phyloP scores from a whole-genome alignment of 345 rosid genomes.

The Chamaenerion angustifolium region DNA sequence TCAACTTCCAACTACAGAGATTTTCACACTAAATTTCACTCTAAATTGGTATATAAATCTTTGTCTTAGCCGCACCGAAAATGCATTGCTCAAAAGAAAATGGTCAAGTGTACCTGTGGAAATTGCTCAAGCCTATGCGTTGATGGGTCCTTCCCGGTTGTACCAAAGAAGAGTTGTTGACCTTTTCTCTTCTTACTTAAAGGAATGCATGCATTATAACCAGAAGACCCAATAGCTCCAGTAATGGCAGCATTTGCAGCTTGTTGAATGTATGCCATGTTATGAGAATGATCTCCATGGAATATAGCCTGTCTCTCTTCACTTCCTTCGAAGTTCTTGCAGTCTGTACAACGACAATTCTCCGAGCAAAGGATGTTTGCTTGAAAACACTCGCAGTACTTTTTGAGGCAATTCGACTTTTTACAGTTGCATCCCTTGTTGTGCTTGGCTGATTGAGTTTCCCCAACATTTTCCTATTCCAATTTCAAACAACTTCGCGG shows the following conservation, averaged over 20 bases:
- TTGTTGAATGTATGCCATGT: conserved; percentile 80
- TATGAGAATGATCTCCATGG: conserved; percentile 81
- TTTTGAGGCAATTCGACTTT: conserved; percentile 95
- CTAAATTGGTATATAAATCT: no score
- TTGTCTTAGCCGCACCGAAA: no score
- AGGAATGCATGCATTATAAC: conserved; percentile 56
- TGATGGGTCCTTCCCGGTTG: conserved; percentile 45
- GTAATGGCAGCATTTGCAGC: conserved; percentile 99
- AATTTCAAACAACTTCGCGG: conserved; percentile 3
- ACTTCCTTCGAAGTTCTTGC: conserved; percentile 96
- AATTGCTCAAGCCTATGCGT: conserved; percentile 45
- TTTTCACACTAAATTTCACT: no score
- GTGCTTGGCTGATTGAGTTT: conserved; percentile 70
- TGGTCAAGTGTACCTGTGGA: conserved; percentile 41
- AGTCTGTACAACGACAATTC: conserved; percentile 91
- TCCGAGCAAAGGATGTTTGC: conserved; percentile 96
- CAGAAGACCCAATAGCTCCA: conserved; percentile 95
- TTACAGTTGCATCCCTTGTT: conserved; percentile 99
- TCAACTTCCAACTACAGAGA: no score
- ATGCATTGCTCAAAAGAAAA: background rate
- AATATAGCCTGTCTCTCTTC: conserved; percentile 91
- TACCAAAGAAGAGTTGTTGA: conserved; percentile 58
- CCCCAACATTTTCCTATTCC: conserved; percentile 68
- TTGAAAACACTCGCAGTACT: conserved; percentile 97
- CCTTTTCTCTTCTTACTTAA: conserved; percentile 72